Conservation (phyloP, 176 grass and related monocot species). For the Carex cristatella region DNA sequence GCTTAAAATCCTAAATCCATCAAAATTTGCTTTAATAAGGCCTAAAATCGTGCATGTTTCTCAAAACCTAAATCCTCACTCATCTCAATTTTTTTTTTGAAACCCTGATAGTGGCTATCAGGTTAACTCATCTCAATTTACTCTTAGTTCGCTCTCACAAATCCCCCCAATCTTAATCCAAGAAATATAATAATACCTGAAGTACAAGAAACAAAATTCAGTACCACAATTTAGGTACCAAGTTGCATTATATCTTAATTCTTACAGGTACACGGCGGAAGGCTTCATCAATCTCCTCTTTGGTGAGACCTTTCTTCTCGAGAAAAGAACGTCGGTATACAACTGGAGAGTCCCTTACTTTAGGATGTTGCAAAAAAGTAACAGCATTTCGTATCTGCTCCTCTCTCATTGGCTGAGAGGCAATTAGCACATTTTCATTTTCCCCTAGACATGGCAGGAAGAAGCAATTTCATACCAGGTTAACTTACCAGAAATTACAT, state of each 20-base stretch:
- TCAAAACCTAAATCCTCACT: not conserved
- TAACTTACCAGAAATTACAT: not conserved
- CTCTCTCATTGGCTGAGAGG: constrained; percentile 49
- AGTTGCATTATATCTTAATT: not conserved
- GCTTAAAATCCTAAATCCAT: not conserved
- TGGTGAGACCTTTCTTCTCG: constrained; percentile 82
- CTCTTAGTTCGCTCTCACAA: not conserved
- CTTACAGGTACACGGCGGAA: constrained; percentile 84
- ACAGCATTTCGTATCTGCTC: constrained; percentile 89
- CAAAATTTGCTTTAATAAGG: not conserved
- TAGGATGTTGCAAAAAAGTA: constrained; percentile 90
- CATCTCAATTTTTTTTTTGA: not conserved
- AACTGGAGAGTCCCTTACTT: constrained; percentile 71
- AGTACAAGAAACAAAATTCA: not conserved
- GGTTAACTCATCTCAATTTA: not conserved
- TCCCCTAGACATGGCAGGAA: not conserved
- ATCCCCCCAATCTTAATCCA: not conserved
- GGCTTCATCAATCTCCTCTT: constrained; percentile 89
- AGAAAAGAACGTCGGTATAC: constrained; percentile 74
- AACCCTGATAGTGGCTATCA: too few species aligned
- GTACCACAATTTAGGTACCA: not conserved
- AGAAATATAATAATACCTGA: not conserved
- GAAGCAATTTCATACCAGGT: not conserved
- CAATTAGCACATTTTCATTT: not conserved
- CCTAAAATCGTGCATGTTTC: not conserved